Base-by-base conservation (phyloP, 1,139 yeast species). In the Debaryomycetaceae sp. region DNA sequence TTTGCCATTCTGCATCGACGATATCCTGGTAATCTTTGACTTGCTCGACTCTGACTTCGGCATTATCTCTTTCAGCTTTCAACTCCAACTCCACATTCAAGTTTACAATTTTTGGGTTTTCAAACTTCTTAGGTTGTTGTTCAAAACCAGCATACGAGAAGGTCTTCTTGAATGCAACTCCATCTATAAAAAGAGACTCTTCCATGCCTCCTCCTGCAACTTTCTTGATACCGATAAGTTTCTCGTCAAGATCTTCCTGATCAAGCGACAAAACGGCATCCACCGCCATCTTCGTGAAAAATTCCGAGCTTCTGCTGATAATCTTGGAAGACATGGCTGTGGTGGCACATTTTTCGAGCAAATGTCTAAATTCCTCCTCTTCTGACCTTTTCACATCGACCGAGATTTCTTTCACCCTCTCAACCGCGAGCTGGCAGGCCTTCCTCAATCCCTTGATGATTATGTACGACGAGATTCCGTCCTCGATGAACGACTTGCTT, bases 1-100 rank as follows among this genome's bases (percentile, higher is more conserved):
- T 87, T 63, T 88, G 83, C 98, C 99, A 93, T 68, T 93, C 99
- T 24, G 99, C 99, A 68, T 93, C 98, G 35, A 93, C 99, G 46
- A 93, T 86, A 36, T 87, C 91, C 70, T 93, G 99, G 68, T 95
- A 93, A 58, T 93, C 97, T 49, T 83, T 80, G 43, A 93, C 98
- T 62, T 90, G 87, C 58, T 89, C 95, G 43, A 93, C 95, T 57
- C 99, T 81, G 31, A 93, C 98, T 72, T 93, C 99, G n/a, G 99
- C 99, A 63, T 93, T 93, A 66, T 93, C 99, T 72, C 89, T 91
- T 69, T 93, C 99, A 1, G 99, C 98, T 72, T 93, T 93, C 61
- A 93, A 80, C 70, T 93, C 99, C 54, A 93, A 76, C 65, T 93
- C 99, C 36, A 95, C 93, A 62, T 95, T 93, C 59, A 93, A 76